Evolutionary conservation across 768 basidiomycete species (phyloP), one percentile per base, ranked within the genome.

Genomic region (Lepiota brunneoincarnata): DNA sequence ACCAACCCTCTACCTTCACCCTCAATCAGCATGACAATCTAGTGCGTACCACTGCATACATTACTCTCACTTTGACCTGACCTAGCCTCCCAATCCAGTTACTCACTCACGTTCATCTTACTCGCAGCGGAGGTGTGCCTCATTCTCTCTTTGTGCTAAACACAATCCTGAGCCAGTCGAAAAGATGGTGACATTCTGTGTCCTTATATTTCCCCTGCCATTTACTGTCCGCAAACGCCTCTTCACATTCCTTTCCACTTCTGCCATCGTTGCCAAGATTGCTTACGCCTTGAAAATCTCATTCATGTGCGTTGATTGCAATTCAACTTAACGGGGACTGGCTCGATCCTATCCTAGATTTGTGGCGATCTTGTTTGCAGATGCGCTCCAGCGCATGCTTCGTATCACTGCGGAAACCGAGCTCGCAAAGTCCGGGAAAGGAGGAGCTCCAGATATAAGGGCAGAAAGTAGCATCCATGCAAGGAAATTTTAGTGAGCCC

Each of bases 311-410:
- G 82, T 69, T 47, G 31, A 43, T 64, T 69, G 54, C 61, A 41
- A 18, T 35, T 47, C 35, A 34, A 54, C 20, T 44, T 54, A 12
- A 34, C 42, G 6, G 24, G 10, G 2, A 14, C 4, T 6, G 9
- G 4, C 14, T 18, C 39, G 9, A 39, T 18, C 20, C 43, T 5
- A 9, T 11, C 24, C 14, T 50, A 87, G 90, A 58, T 94, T 95
- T 63, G 84, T 97, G 1, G 90, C 75, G 1, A 80, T 98, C 2
- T 78, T 98, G 41, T 98, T 97, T 65, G 77, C 85, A 12, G 96
- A 98, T 61, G 93, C 96, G 24, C 75, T 97, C 31, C 94, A 97
- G 69, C 84, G 95, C 57, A 94, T 98, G 91, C 83, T 87, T 74
- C 83, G 87, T 42, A 79, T 91, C 17, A 81, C 81, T 9, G 81